These are phyloP conservation scores for Umbilicus rupestris DNA, from an alignment of 164 flowering plant genomes.

Conservation along the genomic window DNA sequence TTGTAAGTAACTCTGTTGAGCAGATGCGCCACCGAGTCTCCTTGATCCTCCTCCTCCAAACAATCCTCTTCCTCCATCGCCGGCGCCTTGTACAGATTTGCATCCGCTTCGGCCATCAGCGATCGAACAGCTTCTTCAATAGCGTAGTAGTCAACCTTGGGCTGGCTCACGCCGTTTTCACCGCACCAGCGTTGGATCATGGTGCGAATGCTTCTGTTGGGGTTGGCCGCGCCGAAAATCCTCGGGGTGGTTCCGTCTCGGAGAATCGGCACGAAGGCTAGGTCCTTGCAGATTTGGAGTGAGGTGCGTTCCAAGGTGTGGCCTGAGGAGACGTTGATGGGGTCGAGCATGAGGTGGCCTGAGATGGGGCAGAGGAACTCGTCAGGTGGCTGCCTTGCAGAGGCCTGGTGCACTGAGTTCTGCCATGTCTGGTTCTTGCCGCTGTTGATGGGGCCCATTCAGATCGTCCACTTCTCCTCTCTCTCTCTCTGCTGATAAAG, in stretches of 20 bases:
- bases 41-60: slow-evolving; percentile 12
- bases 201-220: slow-evolving; percentile 54
- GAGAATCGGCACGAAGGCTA: slow-evolving; percentile 37
- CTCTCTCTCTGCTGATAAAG: not conserved
- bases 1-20: slow-evolving; percentile 28
- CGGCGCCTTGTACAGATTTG: too few species aligned
- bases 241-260: slow-evolving; percentile 44
- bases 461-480: not conserved
- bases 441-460: not conserved
- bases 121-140: slow-evolving; percentile 30
- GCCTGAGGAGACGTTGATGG: slow-evolving; percentile 82
- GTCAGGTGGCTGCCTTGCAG: slow-evolving; percentile 22
- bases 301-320: slow-evolving; percentile 72
- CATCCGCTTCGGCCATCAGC: slow-evolving; percentile 13
- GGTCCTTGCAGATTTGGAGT: slow-evolving; percentile 45
- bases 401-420: not conserved
- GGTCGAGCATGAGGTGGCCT: slow-evolving; percentile 66
- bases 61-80: not conserved
- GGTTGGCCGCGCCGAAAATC: slow-evolving; percentile 49
- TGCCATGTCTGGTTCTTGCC: not conserved
- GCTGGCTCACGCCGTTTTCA: slow-evolving; percentile 20
- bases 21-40: slow-evolving; percentile 46
- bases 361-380: slow-evolving; percentile 79
- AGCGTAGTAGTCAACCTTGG: slow-evolving; percentile 26
- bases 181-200: slow-evolving; percentile 73